Evolutionary conservation across 1,139 yeast genomes (phyloP), one percentile per base, ranked within the genome.

Genomic region (Yamadazyma siamensis): DNA sequence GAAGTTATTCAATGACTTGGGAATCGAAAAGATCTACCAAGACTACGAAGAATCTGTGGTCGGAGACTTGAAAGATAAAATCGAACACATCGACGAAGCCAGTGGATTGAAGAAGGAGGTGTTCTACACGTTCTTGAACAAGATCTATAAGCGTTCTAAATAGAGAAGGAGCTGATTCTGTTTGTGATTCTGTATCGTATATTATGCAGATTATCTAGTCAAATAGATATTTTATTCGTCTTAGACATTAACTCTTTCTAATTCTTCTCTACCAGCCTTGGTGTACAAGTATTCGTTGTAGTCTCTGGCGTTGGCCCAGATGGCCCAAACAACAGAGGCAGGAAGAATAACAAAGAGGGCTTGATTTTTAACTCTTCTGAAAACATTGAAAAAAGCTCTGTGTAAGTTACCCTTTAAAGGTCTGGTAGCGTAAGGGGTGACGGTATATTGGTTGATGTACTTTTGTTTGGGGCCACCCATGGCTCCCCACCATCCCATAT

Each of bases 401-500:
- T 89, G 78, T 51, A 83, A 75, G 49, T 81, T 78, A 46, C 95
- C 96, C 61, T 83, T 82, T 59, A 91, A 73, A 38, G 97, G 96
- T 61, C 78, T 81, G 64, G 94, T 94, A 38, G 96, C 96, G 50
- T 74, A 85, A 42, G 96, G 95, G 42, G 98, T 84, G 41, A 91
- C 89, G 36, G 95, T 71, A 73, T 91, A 94, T 34, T 80, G 74
- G 40, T 88, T 80, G 49, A 85, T 71, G 62, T 85, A 81, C 66
- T 86, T 88, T 72, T 89, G 97, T 57, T 76, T 76, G 57, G 94
- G 94, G 62, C 86, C 74, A 43, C 94, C 88, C 51, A 78, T 61
- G 68, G 71, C 61, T 57, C 96, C 96, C 97, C 97, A 88, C 96
- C 96, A 88, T 54, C 97, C 97, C 89, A 85, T 80, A 58, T 84